phyloP scores from a whole-genome alignment of 208 protist genomes.

The Acanthamoeba lenticulata region DNA sequence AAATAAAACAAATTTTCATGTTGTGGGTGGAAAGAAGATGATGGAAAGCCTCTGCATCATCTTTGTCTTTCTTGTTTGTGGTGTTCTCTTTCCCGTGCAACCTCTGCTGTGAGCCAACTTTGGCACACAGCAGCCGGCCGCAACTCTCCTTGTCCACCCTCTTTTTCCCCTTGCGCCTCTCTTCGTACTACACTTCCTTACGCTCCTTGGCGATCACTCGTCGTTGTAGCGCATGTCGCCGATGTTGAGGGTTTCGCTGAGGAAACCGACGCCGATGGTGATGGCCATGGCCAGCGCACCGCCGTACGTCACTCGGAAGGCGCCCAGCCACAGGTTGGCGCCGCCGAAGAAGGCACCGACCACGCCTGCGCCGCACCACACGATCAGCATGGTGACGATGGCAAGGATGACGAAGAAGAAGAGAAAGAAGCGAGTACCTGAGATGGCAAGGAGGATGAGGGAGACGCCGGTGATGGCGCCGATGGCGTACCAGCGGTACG shows the following conservation, averaged over 20 bases:
- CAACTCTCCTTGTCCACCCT: too few species aligned
- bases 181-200: too few species aligned
- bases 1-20: too few species aligned
- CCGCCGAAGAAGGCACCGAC: conserved; percentile 1
- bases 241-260: conserved; percentile 26
- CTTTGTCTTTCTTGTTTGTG: too few species aligned
- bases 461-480: conserved; percentile 21
- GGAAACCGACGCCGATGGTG: conserved; percentile 48
- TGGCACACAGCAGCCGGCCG: too few species aligned
- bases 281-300: conserved; percentile 59
- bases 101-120: too few species aligned
- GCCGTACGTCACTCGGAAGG: conserved; percentile 32
- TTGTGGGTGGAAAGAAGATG: too few species aligned
- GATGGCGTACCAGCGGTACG: neutral
- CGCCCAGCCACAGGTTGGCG: neutral
- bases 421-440: too few species aligned
- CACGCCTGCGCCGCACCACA: neutral
- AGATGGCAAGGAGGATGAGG: conserved; percentile 48
- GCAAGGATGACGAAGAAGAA: too few species aligned
- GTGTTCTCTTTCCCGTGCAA: too few species aligned
- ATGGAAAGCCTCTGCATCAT: too few species aligned
- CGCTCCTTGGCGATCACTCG: too few species aligned
- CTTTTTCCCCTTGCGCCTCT: neutral
- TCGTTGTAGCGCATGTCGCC: neutral
- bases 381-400: neutral